Conservation (phyloP, 129 eudicot species). For the Tanacetum coccineum region DNA sequence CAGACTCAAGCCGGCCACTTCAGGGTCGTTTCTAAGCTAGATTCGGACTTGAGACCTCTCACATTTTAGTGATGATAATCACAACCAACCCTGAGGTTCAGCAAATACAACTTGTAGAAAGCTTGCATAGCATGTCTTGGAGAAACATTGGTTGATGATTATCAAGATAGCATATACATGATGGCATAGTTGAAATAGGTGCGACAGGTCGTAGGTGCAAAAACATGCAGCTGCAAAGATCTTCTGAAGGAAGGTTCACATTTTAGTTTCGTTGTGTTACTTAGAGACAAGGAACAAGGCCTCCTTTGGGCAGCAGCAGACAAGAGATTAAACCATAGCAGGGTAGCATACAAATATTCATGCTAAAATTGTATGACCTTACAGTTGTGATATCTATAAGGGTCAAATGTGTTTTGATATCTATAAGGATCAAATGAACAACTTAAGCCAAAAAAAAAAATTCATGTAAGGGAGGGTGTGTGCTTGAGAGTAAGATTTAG, state of each 20-base stretch:
- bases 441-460: background rate
- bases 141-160: background rate
- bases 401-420: too few species aligned
- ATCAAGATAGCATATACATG: background rate
- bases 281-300: background rate
- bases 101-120: background rate
- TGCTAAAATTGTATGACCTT: too few species aligned
- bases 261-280: background rate
- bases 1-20: too few species aligned
- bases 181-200: slow-evolving; percentile 2
- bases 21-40: too few species aligned
- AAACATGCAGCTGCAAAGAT: background rate
- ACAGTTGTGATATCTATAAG: too few species aligned
- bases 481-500: background rate
- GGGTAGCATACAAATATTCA: too few species aligned
- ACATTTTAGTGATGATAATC: too few species aligned
- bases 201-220: background rate
- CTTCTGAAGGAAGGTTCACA: background rate
- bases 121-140: slow-evolving; percentile 9
- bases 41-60: too few species aligned
- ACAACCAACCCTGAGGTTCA: background rate
- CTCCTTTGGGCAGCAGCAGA: background rate
- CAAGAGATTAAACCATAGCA: too few species aligned
- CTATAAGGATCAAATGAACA: background rate
- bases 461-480: background rate